Base-by-base conservation (phyloP, 2,329 filamentous ascomycete genomes). In the Fusarium sp. region DNA sequence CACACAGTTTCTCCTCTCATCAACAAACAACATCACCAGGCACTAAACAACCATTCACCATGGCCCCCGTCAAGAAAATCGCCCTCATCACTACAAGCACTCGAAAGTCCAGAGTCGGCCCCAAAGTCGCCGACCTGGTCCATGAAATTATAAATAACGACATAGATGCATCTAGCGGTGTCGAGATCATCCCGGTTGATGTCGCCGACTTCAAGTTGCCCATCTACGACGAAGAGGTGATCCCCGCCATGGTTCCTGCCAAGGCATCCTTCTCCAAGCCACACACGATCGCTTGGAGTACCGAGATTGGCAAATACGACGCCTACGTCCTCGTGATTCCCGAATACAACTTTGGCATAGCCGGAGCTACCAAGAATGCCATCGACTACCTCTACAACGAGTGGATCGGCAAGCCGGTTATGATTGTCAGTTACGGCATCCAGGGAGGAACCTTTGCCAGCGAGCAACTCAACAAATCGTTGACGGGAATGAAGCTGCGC, bases 351-450 rank as follows among this genome's bases (percentile, higher is more conserved):
- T 87, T 82, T 78, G 85, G 88, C 27, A 81, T 90, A 7, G 83
- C 89, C 0, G 89, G 86, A 0, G 85, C 82, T 8, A 80, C 89
- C 58, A 92, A 92, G 83, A 92, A 91, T 76, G 89, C 90, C 7
- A 85, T 92, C 65, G 90, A 92, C 78, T 92, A 90, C 76, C 83
- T 92, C 1, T 86, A 84, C 74, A 81, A 91, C 74, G 89, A 91
- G 77, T 91, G 88, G 71, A 41, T 50, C 3, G 74, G 71, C 2
- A 76, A 76, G 29, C 56, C 71, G 2, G 73, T 63, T 5, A 16
- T 65, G 6, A 56, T 76, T 2, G 39, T 76, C 10, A 76, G 71
- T 7, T 76, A 76, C 6, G 74, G 74, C 2, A 74, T 76, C 5
- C 11, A 39, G 3, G 73, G 70, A n/a, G 73, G 73, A 1, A 62